Base-by-base conservation (phyloP, 345 rosid genomes). In the Linum trigynum region DNA sequence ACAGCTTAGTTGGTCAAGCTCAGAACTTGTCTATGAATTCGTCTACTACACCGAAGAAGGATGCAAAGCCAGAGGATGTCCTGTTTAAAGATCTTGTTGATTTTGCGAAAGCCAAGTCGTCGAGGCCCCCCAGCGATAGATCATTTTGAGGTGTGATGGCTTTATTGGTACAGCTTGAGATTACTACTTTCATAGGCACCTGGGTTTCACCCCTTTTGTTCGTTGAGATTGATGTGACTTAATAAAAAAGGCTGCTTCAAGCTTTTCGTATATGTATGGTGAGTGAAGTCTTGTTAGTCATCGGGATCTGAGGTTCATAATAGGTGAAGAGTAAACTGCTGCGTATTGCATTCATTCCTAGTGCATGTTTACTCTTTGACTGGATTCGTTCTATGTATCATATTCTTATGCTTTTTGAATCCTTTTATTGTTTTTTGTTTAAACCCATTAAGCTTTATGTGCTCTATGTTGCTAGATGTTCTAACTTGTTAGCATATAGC, bases 31-130 rank as follows among this genome's bases (percentile, higher is more conserved):
- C 92, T n/a, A 83, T 90, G 61, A 79, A 83, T 68, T 69, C 91
- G 1, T 56, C 78, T 5, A 36, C 78, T 5, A 36, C 81, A 38
- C 84, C 83, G 14, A 71, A 81, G 64, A 84, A 82, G 72, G 79
- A 87, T 70, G 83, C 68, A 39, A 86, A 85, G 74, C 87, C 86
- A 39, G 97, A 94, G 72, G 97, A 88, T 73, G 87, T 76, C 57
- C 90, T 94, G 63, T 90, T 94, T 81, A 85, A 88, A 76, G 99
- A 90, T 77, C 80, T 94, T 57, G 78, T 94, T 51, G 99, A 90
- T 72, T 88, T 90, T 73, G 90, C 96, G 0, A 94, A 81, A 80
- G 79, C 92, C 76, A 94, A 90, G 82, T 48, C 53, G 1, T 72
- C 91, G 70, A 94, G 85, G 66, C 81, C 91, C 9, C 39, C 62